A percentile compares a stretch with the other conserved stretches of the same genome.
Evolutionary conservation across 2,329 filamentous ascomycete species (phyloP).

Genomic region (Trichoderma sp.): DNA sequence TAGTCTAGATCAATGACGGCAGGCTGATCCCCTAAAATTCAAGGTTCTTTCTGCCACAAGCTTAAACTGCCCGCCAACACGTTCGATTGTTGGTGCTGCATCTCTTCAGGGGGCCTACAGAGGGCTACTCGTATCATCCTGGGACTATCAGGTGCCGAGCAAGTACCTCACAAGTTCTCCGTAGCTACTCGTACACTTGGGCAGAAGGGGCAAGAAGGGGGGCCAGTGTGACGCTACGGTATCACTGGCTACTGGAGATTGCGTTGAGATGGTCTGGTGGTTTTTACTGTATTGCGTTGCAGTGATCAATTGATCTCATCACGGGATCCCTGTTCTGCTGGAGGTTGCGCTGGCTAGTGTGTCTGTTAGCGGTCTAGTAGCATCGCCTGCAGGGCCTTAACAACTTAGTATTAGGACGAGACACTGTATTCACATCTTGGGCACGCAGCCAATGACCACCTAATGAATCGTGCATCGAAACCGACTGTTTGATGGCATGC

Average conservation of each 20-base stretch:
- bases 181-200: background rate
- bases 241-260: background rate
- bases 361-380: background rate
- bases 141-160: background rate
- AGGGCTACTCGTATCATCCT: background rate
- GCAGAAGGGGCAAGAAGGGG: background rate
- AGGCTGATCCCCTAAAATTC: background rate
- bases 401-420: background rate
- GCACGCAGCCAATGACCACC: background rate
- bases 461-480: background rate
- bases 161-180: background rate
- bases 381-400: background rate
- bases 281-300: background rate
- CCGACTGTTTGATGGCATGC: background rate
- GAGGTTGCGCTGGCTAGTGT: background rate
- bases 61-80: background rate
- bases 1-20: background rate
- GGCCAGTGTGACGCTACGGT: background rate
- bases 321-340: background rate
- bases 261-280: background rate
- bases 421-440: background rate
- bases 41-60: background rate
- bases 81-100: background rate
- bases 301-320: background rate
- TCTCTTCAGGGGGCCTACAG: background rate